These are phyloP conservation scores for Pythium aquatile DNA, from an alignment of 352 stramenopile genomes.

Conservation along the genomic window DNA sequence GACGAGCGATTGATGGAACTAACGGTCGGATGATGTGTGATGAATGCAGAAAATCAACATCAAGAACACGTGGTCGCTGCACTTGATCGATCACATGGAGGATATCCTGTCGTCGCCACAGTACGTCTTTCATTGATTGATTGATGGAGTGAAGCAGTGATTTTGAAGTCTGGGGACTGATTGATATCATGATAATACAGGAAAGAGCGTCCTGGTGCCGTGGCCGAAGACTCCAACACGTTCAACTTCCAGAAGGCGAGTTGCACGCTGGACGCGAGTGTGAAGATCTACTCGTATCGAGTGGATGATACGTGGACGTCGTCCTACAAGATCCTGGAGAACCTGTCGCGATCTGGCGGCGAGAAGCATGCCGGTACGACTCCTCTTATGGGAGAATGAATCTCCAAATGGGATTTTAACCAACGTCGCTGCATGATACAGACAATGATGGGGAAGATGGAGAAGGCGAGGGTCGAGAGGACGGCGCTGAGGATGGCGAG, in stretches of 20 bases:
- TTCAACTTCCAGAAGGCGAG: slow-evolving; percentile 98
- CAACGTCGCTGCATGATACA: not conserved
- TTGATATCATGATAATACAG: slow-evolving; percentile 9
- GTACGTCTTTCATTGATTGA: slow-evolving; percentile 28
- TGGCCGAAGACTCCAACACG: slow-evolving; percentile 53
- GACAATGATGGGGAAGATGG: slow-evolving; percentile 19
- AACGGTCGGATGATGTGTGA: not conserved
- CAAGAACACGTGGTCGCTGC: slow-evolving; percentile 95
- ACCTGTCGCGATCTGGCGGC: slow-evolving; percentile 87
- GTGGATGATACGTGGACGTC: slow-evolving; percentile 98
- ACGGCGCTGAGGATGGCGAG: slow-evolving; percentile 28
- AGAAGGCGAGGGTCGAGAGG: slow-evolving; percentile 27
- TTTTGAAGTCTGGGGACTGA: not conserved
- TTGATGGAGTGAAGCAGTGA: not conserved
- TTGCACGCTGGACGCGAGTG: slow-evolving; percentile 97
- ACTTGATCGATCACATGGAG: slow-evolving; percentile 98
- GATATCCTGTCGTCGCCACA: slow-evolving; percentile 84
- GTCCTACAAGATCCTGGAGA: slow-evolving; percentile 98
- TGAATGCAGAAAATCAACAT: slow-evolving; percentile 95
- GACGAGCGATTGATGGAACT: not conserved
- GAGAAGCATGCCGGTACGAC: slow-evolving; percentile 42
- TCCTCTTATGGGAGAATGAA: not conserved
- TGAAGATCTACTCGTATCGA: slow-evolving; percentile 99
- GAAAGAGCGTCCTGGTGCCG: slow-evolving; percentile 25
- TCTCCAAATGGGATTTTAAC: not conserved